phyloP scores from a whole-genome alignment of 192 early-diverging fungal genomes.

The Linnemannia elongata region DNA sequence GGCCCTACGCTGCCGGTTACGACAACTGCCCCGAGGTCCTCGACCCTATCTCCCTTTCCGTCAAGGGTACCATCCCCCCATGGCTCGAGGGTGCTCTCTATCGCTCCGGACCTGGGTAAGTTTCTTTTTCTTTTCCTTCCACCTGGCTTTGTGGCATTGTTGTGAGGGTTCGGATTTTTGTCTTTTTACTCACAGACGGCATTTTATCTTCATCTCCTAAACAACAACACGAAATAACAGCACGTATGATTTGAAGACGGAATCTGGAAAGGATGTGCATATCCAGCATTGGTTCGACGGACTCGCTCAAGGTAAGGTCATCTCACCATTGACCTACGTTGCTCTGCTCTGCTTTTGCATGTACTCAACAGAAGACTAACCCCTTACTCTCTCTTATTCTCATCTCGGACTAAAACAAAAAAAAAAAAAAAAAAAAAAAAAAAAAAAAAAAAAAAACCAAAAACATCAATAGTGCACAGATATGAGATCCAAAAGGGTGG shows the following conservation, averaged over 20 bases:
- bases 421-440: too few relatives aligned
- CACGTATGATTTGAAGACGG: constrained; percentile 49
- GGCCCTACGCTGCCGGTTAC: constrained; percentile 49
- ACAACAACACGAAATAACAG: neutral
- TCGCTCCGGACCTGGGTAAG: constrained; percentile 62
- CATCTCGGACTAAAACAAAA: neutral
- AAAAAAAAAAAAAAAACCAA: neutral
- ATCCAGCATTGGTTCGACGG: constrained; percentile 64
- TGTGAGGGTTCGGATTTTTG: neutral
- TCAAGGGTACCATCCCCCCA: constrained; percentile 60
- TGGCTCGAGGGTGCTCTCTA: constrained; percentile 67
- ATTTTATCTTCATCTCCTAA: neutral
- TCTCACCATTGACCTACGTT: neutral
- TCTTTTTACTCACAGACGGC: neutral
- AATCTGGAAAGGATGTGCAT: constrained; percentile 38
- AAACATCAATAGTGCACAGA: constrained; percentile 19
- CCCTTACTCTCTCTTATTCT: neutral
- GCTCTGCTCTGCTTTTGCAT: neutral
- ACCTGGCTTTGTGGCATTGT: neutral
- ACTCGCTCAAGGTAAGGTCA: constrained; percentile 44
- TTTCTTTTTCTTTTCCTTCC: neutral
- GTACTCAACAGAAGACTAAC: neutral
- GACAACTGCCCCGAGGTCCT: constrained; percentile 58
- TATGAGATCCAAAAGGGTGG: constrained; percentile 50
- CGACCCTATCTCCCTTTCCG: constrained; percentile 38